Conservation (phyloP, 495 filamentous ascomycete genomes). For the Neurospora sp. region DNA sequence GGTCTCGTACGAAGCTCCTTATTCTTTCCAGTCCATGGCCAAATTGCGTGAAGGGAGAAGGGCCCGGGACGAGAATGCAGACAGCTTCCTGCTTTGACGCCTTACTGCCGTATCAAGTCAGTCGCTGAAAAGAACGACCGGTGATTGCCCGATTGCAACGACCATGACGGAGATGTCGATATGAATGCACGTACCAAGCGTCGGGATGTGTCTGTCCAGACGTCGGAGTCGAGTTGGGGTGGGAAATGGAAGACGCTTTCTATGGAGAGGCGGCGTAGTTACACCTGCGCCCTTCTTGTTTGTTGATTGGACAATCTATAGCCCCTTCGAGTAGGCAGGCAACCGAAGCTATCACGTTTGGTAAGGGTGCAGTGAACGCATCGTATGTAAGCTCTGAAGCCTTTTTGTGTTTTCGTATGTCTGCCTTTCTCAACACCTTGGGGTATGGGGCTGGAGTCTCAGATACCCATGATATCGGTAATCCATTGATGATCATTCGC, state of each 20-base stretch:
- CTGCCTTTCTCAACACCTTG: neutral
- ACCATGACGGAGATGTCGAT: neutral
- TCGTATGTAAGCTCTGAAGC: neutral
- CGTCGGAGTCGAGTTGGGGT: neutral
- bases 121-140: neutral
- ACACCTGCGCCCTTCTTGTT: neutral
- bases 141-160: neutral
- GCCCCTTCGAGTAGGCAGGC: neutral
- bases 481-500: neutral
- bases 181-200: neutral
- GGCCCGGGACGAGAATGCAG: neutral
- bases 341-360: neutral
- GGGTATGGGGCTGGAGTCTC: neutral
- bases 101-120: neutral
- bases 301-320: neutral
- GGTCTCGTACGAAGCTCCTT: conserved; percentile 13
- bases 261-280: neutral
- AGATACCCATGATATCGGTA: neutral
- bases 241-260: neutral
- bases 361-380: neutral
- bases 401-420: neutral
- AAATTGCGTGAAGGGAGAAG: neutral
- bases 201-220: neutral
- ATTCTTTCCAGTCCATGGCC: conserved; percentile 3
- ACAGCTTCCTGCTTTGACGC: neutral